Percentiles rank a stretch among this genome's conserved stretches.
Evolutionary conservation across 2,329 filamentous ascomycete genomes (phyloP).

Genomic region (Penicillium oxalicum): DNA sequence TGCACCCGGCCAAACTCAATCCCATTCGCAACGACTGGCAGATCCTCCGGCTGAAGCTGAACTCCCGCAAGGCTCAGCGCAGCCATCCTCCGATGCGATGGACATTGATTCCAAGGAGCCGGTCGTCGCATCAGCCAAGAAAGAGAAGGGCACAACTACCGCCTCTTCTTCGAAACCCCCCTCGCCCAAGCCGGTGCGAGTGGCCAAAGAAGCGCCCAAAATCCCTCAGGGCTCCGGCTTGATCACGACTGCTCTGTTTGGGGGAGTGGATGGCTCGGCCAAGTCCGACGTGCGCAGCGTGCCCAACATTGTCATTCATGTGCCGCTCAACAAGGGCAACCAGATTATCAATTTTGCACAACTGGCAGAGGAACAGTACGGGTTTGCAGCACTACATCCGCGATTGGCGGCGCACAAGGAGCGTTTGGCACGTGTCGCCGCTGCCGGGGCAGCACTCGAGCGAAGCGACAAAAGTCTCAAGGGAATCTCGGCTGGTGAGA

Average conservation of each 20-base stretch:
- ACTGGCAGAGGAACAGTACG: constrained; percentile 87
- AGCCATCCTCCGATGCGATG: constrained; percentile 20
- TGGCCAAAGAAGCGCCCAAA: constrained; percentile 50
- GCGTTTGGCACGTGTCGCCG: constrained; percentile 79
- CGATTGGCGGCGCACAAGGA: constrained; percentile 83
- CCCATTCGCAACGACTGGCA: constrained; percentile 7
- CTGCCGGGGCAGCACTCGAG: constrained; percentile 79
- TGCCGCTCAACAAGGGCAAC: constrained; percentile 74
- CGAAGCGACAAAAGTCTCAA: constrained; percentile 60
- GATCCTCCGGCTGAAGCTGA: constrained; percentile 12
- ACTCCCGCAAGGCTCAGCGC: constrained; percentile 11
- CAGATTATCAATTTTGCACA: constrained; percentile 94
- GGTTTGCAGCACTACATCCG: constrained; percentile 88
- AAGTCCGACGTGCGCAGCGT: constrained; percentile 42
- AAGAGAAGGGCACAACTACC: constrained; percentile 41
- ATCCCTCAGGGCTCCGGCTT: constrained; percentile 59
- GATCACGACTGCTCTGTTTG: constrained; percentile 57
- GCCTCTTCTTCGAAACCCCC: constrained; percentile 48
- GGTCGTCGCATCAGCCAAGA: constrained; percentile 27
- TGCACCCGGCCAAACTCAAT: constrained; percentile 14
- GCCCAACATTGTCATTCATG: constrained; percentile 76
- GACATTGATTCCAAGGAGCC: constrained; percentile 32
- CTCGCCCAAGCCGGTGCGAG: constrained; percentile 51
- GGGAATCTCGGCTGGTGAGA: constrained; percentile 66
- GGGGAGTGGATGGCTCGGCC: constrained; percentile 41